Percentiles rank a stretch among this genome's conserved stretches.
Conservation (phyloP, 2,329 filamentous ascomycete species). For the Beauveria rudraprayagi region DNA sequence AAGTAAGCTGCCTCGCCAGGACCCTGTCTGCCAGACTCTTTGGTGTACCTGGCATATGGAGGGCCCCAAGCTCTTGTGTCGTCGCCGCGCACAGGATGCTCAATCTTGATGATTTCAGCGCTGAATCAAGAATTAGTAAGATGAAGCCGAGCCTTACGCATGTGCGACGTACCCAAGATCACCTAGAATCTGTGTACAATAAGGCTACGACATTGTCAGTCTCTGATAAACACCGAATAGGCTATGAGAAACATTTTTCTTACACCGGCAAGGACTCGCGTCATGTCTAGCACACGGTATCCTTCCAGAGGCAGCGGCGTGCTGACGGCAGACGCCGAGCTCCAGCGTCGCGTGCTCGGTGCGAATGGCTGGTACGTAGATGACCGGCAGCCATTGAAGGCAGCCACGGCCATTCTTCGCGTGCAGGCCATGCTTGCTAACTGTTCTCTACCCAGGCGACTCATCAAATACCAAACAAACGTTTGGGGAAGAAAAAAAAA, state of each 20-base stretch:
- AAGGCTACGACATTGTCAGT: constrained; percentile 53
- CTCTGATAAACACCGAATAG: background rate
- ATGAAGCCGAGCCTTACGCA: background rate
- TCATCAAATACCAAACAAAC: background rate
- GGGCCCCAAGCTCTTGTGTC: constrained; percentile 96
- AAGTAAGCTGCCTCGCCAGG: constrained; percentile 95
- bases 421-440: constrained; percentile 3
- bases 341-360: constrained; percentile 3
- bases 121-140: constrained; percentile 34
- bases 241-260: constrained; percentile 23
- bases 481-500: too few relatives aligned
- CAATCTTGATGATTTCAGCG: constrained; percentile 94
- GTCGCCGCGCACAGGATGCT: constrained; percentile 84
- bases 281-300: constrained; percentile 91
- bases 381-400: constrained; percentile 6
- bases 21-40: constrained; percentile 50
- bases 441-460: background rate
- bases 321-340: background rate
- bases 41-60: constrained; percentile 74
- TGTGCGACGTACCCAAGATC: constrained; percentile 70
- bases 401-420: background rate
- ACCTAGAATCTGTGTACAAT: constrained; percentile 93
- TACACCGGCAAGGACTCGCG: constrained; percentile 87
- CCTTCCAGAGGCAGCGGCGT: constrained; percentile 63
- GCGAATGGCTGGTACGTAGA: background rate